These are phyloP conservation scores for Magnolia kwangsiensis DNA, from an alignment of 164 flowering plant genomes.

Conservation along the genomic window DNA sequence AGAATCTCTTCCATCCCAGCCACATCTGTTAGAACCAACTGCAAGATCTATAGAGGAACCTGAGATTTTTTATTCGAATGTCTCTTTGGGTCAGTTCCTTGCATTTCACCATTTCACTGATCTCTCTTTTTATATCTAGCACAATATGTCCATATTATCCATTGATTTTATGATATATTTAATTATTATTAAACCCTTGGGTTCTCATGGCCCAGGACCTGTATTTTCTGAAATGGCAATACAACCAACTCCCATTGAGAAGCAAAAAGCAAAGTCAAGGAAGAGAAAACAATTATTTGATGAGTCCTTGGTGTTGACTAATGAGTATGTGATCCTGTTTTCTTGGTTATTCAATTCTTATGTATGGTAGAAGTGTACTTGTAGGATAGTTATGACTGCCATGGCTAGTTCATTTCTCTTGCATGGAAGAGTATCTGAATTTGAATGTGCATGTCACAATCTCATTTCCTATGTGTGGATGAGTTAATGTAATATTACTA, in stretches of 20 bases:
- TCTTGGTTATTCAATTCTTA: background rate
- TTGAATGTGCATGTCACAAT: background rate
- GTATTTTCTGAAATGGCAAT: constrained; percentile 40
- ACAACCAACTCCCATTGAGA: constrained; percentile 46
- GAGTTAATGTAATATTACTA: no score
- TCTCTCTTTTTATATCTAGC: background rate
- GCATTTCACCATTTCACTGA: constrained; percentile 1
- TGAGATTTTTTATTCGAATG: constrained; percentile 19
- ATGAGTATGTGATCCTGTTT: constrained; percentile 42
- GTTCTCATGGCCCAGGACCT: constrained; percentile 29
- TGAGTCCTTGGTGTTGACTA: constrained; percentile 46
- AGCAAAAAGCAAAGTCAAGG: constrained; percentile 33
- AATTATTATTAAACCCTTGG: background rate
- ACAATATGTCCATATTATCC: background rate
- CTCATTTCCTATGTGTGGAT: no score
- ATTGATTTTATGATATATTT: background rate
- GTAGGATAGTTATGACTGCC: background rate
- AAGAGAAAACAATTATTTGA: constrained; percentile 54
- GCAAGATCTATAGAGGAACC: constrained; percentile 27
- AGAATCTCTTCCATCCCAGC: constrained; percentile 26
- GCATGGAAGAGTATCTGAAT: background rate
- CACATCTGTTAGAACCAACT: constrained; percentile 23
- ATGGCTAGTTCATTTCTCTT: background rate
- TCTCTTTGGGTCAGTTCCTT: constrained; percentile 42
- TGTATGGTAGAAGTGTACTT: background rate